Percentiles rank a stretch among this genome's conserved stretches.
Conservation (phyloP, 768 basidiomycete genomes). For the Collybiopsis confluens region DNA sequence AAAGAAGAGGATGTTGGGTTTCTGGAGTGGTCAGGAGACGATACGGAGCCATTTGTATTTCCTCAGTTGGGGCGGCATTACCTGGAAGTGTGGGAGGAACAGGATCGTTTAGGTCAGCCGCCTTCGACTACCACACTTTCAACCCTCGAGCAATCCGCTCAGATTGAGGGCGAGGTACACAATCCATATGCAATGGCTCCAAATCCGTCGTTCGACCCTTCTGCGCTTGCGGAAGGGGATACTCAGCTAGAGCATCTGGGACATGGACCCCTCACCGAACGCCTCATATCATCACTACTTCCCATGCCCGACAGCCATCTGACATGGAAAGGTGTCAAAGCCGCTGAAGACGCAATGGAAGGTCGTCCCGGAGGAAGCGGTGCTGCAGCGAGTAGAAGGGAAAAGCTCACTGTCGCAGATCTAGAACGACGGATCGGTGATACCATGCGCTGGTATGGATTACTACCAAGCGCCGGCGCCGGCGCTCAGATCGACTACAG, state of each 20-base stretch:
- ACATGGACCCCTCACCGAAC: conserved; percentile 84
- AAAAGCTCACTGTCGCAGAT: conserved; percentile 76
- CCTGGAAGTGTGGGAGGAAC: conserved; percentile 88
- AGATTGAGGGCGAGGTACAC: conserved; percentile 29
- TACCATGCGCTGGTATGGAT: conserved; percentile 72
- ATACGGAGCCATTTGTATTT: conserved; percentile 80
- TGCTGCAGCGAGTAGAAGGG: conserved; percentile 68
- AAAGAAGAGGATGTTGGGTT: conserved; percentile 96
- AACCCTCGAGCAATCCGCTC: conserved; percentile 18
- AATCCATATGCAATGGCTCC: conserved; percentile 34
- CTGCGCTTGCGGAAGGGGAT: conserved; percentile 70
- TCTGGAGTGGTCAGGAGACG: conserved; percentile 87
- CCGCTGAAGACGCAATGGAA: conserved; percentile 82
- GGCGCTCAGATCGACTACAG: conserved; percentile 61
- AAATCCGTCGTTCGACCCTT: conserved; percentile 77
- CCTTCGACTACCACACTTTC: conserved; percentile 18
- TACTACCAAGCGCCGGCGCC: conserved; percentile 31
- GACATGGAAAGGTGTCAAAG: conserved; percentile 75
- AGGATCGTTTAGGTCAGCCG: conserved; percentile 47
- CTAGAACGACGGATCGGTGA: conserved; percentile 72
- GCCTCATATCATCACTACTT: conserved; percentile 70
- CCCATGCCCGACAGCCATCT: conserved; percentile 55
- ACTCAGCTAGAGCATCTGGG: conserved; percentile 71
- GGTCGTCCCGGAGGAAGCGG: conserved; percentile 77
- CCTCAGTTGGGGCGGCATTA: conserved; percentile 88